Conservation (phyloP, 208 protist species). For the Tritrichomonas musculus region DNA sequence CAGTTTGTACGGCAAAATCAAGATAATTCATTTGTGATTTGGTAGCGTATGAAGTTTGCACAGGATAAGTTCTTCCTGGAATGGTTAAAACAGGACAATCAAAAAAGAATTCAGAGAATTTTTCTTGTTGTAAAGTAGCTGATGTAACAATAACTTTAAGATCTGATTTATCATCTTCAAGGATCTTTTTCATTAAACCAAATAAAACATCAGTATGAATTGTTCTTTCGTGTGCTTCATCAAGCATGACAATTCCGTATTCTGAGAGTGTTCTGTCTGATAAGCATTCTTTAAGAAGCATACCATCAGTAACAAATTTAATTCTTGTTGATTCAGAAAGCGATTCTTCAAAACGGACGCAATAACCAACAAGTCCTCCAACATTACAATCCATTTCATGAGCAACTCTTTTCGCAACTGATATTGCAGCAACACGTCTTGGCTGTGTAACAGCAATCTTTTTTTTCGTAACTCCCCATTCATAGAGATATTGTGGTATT, state of each 20-base stretch:
- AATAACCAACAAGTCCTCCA: constrained; percentile 75
- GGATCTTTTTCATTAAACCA: constrained; percentile 81
- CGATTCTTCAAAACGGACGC: constrained; percentile 93
- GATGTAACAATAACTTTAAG: constrained; percentile 94
- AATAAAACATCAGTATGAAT: constrained; percentile 96
- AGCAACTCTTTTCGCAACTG: constrained; percentile 39
- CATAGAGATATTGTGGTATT: constrained; percentile 53
- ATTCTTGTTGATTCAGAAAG: constrained; percentile 78
- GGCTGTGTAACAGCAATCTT: constrained; percentile 30
- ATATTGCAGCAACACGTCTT: constrained; percentile 77
- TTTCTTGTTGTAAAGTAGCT: constrained; percentile 89
- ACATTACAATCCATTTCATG: constrained; percentile 37
- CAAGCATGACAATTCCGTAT: constrained; percentile 92
- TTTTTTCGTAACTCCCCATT: neutral
- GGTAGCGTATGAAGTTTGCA: constrained; percentile 68
- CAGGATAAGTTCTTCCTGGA: constrained; percentile 84
- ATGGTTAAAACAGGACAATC: constrained; percentile 89
- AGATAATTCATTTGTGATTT: constrained; percentile 89
- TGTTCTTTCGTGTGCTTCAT: constrained; percentile 98
- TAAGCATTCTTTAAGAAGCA: constrained; percentile 90
- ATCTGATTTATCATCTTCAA: constrained; percentile 50
- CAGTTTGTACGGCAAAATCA: constrained; percentile 83
- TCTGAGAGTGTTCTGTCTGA: constrained; percentile 69
- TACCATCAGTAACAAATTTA: constrained; percentile 97
- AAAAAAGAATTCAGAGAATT: constrained; percentile 92